These are phyloP conservation scores for Chlorella sp. DNA, from an alignment of 139 green algal species.

Conservation along the genomic window DNA sequence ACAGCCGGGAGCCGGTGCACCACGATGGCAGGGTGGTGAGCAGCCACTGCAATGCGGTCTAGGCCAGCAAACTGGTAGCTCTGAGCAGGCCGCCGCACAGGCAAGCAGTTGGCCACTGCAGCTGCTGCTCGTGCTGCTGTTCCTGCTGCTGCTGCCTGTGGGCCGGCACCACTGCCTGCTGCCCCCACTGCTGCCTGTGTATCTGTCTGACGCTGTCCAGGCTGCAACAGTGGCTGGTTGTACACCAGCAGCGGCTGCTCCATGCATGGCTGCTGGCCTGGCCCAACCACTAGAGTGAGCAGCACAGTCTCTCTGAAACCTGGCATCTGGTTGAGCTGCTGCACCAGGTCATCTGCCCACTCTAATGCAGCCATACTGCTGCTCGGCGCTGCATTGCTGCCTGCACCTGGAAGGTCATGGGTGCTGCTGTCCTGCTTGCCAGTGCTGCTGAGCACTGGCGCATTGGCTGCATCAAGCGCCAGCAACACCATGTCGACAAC, in stretches of 20 bases:
- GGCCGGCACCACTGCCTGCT: too few relatives aligned
- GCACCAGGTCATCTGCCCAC: slow-evolving; percentile 60
- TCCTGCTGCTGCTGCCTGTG: background rate
- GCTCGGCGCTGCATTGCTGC: background rate
- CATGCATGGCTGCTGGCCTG: background rate
- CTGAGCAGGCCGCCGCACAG: slow-evolving; percentile 58
- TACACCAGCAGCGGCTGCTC: background rate
- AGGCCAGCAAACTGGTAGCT: slow-evolving; percentile 62
- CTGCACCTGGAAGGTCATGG: background rate
- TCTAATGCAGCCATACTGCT: slow-evolving; percentile 31
- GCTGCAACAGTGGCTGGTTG: slow-evolving; percentile 14
- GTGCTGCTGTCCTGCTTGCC: background rate
- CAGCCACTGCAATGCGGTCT: slow-evolving; percentile 22
- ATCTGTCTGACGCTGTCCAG: background rate
- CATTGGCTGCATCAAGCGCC: background rate
- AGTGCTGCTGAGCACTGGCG: background rate
- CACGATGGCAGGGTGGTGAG: slow-evolving; percentile 37
- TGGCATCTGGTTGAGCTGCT: slow-evolving; percentile 37
- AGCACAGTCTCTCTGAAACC: slow-evolving; percentile 52
- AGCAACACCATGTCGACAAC: slow-evolving; percentile 30
- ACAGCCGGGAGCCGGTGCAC: slow-evolving; percentile 67
- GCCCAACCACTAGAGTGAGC: slow-evolving; percentile 45
- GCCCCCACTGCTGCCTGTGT: background rate
- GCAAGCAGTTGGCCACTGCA: background rate
- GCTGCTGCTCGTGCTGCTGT: background rate